These are phyloP conservation scores for Mortierella sp. DNA, from an alignment of 371 early-diverging fungal genomes.

Conservation along the genomic window DNA sequence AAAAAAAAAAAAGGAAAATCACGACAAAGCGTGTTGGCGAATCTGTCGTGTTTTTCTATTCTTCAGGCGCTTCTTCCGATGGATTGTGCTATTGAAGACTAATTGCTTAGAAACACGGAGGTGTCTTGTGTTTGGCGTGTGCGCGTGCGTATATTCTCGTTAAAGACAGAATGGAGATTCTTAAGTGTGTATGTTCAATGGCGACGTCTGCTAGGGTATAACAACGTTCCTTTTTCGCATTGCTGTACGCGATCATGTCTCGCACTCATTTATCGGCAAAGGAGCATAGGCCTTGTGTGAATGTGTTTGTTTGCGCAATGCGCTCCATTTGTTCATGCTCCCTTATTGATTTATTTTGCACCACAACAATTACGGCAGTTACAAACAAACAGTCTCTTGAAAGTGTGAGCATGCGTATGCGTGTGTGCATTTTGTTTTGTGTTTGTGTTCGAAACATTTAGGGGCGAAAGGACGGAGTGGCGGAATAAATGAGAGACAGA, in stretches of 20 bases:
- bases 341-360: constrained; percentile 1
- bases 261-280: neutral
- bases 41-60: no score
- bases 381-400: neutral
- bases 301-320: no score
- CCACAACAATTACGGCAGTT: neutral
- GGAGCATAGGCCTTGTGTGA: neutral
- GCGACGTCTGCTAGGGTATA: neutral
- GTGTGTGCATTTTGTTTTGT: neutral
- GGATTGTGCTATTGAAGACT: no score
- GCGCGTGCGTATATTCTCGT: neutral
- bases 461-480: constrained; percentile 6
- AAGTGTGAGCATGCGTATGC: no score
- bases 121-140: neutral
- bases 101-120: no score
- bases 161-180: no score
- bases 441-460: constrained; percentile 28
- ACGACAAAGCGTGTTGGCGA: no score
- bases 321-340: no score
- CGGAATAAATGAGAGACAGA: neutral
- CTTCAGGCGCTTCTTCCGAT: no score
- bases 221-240: neutral
- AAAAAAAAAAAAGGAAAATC: no score
- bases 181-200: no score
- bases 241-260: no score